phyloP scores from a whole-genome alignment of 306 rosid genomes.

The Sicyos edulis region DNA sequence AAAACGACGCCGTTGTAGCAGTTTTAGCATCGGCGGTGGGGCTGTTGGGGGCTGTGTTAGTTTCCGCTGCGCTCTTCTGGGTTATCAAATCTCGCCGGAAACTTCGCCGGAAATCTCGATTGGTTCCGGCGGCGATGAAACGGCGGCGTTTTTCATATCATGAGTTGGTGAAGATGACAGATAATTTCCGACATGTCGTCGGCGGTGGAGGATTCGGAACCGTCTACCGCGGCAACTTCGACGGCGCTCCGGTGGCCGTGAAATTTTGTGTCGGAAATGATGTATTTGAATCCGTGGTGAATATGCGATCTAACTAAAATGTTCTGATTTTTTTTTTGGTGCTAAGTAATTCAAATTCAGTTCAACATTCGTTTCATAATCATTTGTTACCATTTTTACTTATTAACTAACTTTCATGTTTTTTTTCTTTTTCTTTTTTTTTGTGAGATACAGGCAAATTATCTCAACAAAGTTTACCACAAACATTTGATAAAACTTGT shows the following conservation, averaged over 20 bases:
- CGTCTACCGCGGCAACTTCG: conserved; percentile 4
- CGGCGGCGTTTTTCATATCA: conserved; percentile 12
- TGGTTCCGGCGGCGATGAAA: not conserved
- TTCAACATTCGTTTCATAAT: too few species aligned
- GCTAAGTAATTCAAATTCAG: too few species aligned
- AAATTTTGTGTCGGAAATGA: not conserved
- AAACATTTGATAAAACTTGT: not conserved
- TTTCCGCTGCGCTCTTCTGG: not conserved
- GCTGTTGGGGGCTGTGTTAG: not conserved
- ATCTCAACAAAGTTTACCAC: conserved; percentile 13
- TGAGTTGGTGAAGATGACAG: conserved; percentile 14
- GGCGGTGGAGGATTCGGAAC: not conserved
- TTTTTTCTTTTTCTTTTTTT: too few species aligned
- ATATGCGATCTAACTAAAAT: not conserved
- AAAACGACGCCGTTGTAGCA: not conserved
- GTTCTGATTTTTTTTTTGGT: too few species aligned
- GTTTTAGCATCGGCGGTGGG: not conserved
- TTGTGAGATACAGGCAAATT: not conserved
- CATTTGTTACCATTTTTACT: too few species aligned
- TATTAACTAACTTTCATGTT: too few species aligned
- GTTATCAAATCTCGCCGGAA: not conserved
- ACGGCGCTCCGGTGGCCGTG: conserved; percentile 15
- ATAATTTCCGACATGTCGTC: not conserved
- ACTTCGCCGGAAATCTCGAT: not conserved
- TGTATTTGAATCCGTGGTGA: not conserved